Evolutionary conservation across 2,329 filamentous ascomycete genomes (phyloP), one percentile per base, ranked within the genome.

Genomic region (Scorias spongiosa): DNA sequence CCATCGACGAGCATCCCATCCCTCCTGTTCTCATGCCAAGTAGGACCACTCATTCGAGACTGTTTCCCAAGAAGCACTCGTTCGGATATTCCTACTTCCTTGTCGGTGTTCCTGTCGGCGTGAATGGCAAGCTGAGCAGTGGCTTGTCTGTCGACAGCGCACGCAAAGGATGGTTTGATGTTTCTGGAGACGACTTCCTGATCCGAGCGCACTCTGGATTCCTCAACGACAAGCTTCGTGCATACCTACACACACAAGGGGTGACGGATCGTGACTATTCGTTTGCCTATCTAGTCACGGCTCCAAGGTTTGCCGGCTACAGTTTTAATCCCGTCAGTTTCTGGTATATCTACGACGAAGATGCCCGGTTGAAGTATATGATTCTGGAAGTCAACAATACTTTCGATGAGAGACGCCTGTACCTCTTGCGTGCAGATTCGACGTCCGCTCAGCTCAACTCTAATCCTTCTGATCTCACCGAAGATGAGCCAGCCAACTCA

Each of bases 301-400:
- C 80, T 2, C 75, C 81, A 5, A 71, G 71, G 28, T 80, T 85
- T 48, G 58, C 84, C 5, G 78, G 79, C 2, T 83, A 82, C 55
- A 74, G 75, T 17, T 85, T 84, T 62, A 87, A 85, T 52, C 81
- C 81, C 0, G 78, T 82, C 2, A 86, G 81, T 0, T 83, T 87
- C 53, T 88, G 82, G 80, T 85, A 86, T 51, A 69, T 88, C 2
- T 87, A 88, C 57, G 72, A 76, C 10, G 51, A 61, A 0, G 60
- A 73, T 8, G 71, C 71, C 45, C 60, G 69, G 5, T 66, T 87
- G 11, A 71, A 67, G 18, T 77, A 76, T 44, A 76, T 85, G 62
- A 68, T 88, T 1, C 56, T 84, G 1, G 82, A 88, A 57, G 79
- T 86, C 39, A 84, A 84, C 60, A 86, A 86, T 52, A 84, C 80